Conservation (phyloP, 306 rosid species). For the Glycyrrhiza uralensis region DNA sequence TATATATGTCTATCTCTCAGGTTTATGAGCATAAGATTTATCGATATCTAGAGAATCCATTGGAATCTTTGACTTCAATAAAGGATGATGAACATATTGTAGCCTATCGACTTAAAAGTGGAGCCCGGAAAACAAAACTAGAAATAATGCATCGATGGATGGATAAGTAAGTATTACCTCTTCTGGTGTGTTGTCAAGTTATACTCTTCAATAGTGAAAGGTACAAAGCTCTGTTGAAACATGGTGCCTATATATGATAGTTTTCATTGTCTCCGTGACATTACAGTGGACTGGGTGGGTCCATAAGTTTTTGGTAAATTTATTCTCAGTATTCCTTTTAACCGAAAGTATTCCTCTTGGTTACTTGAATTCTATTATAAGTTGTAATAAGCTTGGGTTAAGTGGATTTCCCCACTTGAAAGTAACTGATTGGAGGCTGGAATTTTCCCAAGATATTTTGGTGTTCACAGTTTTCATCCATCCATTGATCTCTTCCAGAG, state of each 20-base stretch:
- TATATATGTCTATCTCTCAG: constrained; percentile 37
- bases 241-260: neutral
- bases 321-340: constrained; percentile 19
- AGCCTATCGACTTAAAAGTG: constrained; percentile 74
- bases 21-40: constrained; percentile 69
- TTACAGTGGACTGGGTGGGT: neutral
- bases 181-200: constrained; percentile 5
- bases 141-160: constrained; percentile 71
- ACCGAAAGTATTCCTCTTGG: constrained; percentile 19
- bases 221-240: constrained; percentile 11
- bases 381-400: neutral
- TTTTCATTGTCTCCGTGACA: neutral
- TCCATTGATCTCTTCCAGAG: constrained; percentile 1
- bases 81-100: constrained; percentile 93
- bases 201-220: neutral
- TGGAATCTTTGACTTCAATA: constrained; percentile 62
- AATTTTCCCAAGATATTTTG: neutral
- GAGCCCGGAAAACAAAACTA: constrained; percentile 52
- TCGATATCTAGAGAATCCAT: constrained; percentile 69
- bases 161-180: constrained; percentile 69
- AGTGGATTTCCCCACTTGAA: neutral
- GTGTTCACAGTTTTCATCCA: neutral
- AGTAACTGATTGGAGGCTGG: constrained; percentile 2
- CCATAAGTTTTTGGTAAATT: neutral
- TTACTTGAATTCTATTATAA: neutral